Conservation (phyloP, 768 basidiomycete species). For the Tricholomella constricta region DNA sequence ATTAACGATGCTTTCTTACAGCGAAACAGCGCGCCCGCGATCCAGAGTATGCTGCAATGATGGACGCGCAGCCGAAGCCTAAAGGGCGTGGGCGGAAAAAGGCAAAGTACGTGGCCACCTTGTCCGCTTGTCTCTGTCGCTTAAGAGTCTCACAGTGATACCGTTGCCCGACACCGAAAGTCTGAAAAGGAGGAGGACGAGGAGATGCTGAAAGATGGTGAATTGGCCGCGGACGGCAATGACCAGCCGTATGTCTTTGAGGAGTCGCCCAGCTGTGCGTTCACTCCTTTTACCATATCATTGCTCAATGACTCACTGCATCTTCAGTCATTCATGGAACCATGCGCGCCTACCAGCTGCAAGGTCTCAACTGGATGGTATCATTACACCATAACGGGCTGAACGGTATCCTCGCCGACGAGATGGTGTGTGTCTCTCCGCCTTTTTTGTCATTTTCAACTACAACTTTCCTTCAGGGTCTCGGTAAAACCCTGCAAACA, state of each 20-base stretch:
- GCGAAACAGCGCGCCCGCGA: slow-evolving; percentile 74
- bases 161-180: slow-evolving; percentile 82
- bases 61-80: slow-evolving; percentile 84
- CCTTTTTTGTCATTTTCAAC: not conserved
- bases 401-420: slow-evolving; percentile 96
- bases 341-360: slow-evolving; percentile 94
- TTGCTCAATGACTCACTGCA: no score
- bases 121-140: not conserved
- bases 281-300: slow-evolving; percentile 11
- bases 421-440: slow-evolving; percentile 63
- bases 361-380: slow-evolving; percentile 97
- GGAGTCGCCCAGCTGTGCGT: slow-evolving; percentile 84
- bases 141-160: slow-evolving; percentile 51
- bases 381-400: slow-evolving; percentile 94
- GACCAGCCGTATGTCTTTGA: slow-evolving; percentile 96
- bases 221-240: slow-evolving; percentile 74
- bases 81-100: slow-evolving; percentile 89
- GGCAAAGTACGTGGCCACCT: slow-evolving; percentile 51
- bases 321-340: slow-evolving; percentile 77
- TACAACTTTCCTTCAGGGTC: slow-evolving; percentile 58
- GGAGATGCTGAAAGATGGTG: slow-evolving; percentile 87
- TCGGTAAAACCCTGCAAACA: slow-evolving; percentile 97
- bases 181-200: slow-evolving; percentile 99
- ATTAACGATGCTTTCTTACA: not conserved
- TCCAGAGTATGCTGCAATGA: slow-evolving; percentile 87